Percentiles rank a stretch among this genome's conserved stretches.
Evolutionary conservation across 1,139 yeast species (phyloP).

Genomic region (Blastobotrys persicus): DNA sequence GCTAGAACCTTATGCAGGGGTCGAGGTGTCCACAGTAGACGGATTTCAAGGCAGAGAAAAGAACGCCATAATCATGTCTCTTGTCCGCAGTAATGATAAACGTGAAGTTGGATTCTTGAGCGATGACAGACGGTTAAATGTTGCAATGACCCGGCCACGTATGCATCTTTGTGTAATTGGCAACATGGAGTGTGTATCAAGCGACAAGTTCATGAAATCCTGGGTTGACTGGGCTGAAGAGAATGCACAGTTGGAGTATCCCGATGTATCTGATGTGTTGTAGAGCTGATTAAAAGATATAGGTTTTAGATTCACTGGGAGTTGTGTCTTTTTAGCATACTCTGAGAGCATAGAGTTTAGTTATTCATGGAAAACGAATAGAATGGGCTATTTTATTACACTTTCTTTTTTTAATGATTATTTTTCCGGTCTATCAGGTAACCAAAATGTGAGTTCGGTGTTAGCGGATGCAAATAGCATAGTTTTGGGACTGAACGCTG

Average conservation of each 20-base stretch:
- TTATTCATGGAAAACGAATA: no score
- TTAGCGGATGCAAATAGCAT: slow-evolving; percentile 83
- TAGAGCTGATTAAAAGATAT: no score
- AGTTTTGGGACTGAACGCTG: slow-evolving; percentile 75
- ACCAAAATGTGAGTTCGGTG: slow-evolving; percentile 45
- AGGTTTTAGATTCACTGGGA: no score
- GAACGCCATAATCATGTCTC: slow-evolving; percentile 73
- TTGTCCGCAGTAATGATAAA: slow-evolving; percentile 71
- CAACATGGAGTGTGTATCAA: slow-evolving; percentile 63
- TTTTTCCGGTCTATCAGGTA: slow-evolving; percentile 29
- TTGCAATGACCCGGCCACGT: slow-evolving; percentile 88
- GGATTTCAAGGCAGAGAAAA: slow-evolving; percentile 94
- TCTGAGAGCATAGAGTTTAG: no score
- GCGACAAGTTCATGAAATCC: slow-evolving; percentile 50
- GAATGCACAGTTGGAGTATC: slow-evolving; percentile 67
- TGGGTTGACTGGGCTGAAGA: slow-evolving; percentile 78
- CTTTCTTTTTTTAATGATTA: neutral
- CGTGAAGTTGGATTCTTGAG: slow-evolving; percentile 72
- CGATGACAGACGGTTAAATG: slow-evolving; percentile 68
- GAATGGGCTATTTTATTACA: slow-evolving; percentile 3
- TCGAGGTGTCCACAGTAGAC: slow-evolving; percentile 86
- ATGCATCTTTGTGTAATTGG: slow-evolving; percentile 85
- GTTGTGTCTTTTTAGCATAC: no score
- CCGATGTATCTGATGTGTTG: slow-evolving; percentile 42
- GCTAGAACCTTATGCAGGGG: slow-evolving; percentile 45